phyloP scores from a whole-genome alignment of 805 yeast genomes.

The Wickerhamiella bombiphila region DNA sequence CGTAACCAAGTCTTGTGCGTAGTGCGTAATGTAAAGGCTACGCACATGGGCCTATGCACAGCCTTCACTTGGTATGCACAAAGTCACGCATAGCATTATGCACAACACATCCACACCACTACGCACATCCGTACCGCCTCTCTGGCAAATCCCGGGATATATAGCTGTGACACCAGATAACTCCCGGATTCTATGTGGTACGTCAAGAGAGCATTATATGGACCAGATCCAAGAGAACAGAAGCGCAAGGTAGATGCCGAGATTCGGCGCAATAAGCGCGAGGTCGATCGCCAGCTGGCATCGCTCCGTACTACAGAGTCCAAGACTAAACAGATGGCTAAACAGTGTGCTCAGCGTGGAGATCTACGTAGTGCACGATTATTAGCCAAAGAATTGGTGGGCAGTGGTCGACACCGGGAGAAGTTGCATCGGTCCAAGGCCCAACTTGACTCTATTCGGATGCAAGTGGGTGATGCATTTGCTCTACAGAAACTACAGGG shows the following conservation, averaged over 20 bases:
- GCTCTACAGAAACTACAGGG: conserved; percentile 71
- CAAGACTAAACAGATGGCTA: conserved; percentile 67
- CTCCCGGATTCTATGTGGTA: conserved; percentile 56
- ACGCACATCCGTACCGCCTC: no score
- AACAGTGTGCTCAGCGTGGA: conserved; percentile 56
- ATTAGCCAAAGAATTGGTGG: conserved; percentile 70
- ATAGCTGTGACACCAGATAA: no score
- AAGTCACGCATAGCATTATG: no score
- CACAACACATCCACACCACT: no score
- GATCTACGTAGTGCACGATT: conserved; percentile 62
- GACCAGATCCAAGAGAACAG: conserved; percentile 85
- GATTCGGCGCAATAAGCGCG: conserved; percentile 72
- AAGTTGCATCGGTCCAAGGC: conserved; percentile 71
- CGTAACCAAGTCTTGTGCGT: no score
- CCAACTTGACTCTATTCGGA: conserved; percentile 65
- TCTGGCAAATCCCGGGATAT: no score
- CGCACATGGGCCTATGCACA: no score
- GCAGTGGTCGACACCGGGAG: conserved; percentile 56
- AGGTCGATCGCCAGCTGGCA: conserved; percentile 62
- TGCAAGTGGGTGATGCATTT: conserved; percentile 87
- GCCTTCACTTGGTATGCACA: no score
- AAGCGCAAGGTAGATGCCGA: conserved; percentile 64
- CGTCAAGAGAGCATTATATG: conserved; percentile 79
- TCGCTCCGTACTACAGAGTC: conserved; percentile 44
- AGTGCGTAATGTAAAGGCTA: no score